phyloP scores from a whole-genome alignment of 345 rosid species.

The Gossypium mustelinum region DNA sequence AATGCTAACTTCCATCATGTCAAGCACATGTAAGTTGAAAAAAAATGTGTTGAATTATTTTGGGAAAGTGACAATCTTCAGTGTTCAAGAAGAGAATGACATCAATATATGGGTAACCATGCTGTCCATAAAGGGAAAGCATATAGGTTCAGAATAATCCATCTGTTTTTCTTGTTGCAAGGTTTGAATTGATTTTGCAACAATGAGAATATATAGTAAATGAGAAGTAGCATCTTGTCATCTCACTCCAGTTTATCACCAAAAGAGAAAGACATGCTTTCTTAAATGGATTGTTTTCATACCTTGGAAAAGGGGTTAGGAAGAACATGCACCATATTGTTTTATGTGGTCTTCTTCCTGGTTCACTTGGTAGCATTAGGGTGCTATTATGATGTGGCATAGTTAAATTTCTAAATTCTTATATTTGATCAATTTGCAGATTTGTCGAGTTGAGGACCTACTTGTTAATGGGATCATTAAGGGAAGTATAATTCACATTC shows the following conservation, averaged over 20 bases:
- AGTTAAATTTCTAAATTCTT: background rate
- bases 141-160: background rate
- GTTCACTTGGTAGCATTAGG: background rate
- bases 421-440: slow-evolving; percentile 39
- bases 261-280: background rate
- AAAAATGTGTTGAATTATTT: background rate
- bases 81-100: background rate
- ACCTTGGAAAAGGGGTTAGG: background rate
- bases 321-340: background rate
- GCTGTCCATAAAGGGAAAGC: background rate
- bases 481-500: slow-evolving; percentile 94
- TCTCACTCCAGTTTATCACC: background rate
- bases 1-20: too few species aligned
- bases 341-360: background rate
- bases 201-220: background rate
- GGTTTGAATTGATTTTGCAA: background rate
- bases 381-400: background rate
- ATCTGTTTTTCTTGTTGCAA: background rate
- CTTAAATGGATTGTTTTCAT: background rate
- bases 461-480: slow-evolving; percentile 73
- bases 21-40: too few species aligned
- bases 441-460: slow-evolving; percentile 93
- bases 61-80: background rate
- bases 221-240: background rate
- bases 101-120: background rate